A percentile compares a stretch with the other conserved stretches of the same genome.
phyloP scores from a whole-genome alignment of 2,329 filamentous ascomycete species.

The Epichloe gansuensis region DNA sequence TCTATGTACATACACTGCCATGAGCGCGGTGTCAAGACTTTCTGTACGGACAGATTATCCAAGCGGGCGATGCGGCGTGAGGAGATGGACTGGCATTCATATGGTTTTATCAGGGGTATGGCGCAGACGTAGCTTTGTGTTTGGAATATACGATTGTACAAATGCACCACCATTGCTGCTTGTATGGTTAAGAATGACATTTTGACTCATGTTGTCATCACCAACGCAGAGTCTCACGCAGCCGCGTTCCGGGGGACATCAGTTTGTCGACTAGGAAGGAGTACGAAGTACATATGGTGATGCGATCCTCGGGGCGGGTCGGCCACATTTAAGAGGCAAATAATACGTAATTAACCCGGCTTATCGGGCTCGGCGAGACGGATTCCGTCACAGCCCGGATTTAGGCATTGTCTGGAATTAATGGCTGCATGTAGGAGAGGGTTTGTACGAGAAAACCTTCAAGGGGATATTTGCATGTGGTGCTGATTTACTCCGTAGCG shows the following conservation, averaged over 20 bases:
- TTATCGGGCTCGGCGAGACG: neutral
- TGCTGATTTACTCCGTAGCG: neutral
- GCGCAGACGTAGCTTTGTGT: neutral
- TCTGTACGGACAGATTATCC: neutral
- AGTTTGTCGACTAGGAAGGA: too few relatives aligned
- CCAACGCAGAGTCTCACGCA: neutral
- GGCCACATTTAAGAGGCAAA: neutral
- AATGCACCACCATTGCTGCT: neutral
- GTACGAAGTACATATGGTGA: neutral
- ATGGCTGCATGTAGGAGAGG: neutral
- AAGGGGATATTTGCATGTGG: conserved; percentile 2
- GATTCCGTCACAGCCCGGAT: too few relatives aligned
- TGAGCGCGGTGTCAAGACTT: neutral
- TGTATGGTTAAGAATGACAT: too few relatives aligned
- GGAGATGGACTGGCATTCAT: neutral
- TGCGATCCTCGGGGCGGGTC: neutral
- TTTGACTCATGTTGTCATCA: too few relatives aligned
- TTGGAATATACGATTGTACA: neutral
- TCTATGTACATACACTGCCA: neutral
- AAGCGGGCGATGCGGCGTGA: neutral
- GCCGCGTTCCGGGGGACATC: neutral
- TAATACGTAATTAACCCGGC: conserved; percentile 3
- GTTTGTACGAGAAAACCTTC: neutral
- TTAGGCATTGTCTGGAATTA: too few relatives aligned
- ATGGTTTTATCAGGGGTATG: neutral